Conservation (phyloP, 805 yeast genomes). For the Candida peoriensis region DNA sequence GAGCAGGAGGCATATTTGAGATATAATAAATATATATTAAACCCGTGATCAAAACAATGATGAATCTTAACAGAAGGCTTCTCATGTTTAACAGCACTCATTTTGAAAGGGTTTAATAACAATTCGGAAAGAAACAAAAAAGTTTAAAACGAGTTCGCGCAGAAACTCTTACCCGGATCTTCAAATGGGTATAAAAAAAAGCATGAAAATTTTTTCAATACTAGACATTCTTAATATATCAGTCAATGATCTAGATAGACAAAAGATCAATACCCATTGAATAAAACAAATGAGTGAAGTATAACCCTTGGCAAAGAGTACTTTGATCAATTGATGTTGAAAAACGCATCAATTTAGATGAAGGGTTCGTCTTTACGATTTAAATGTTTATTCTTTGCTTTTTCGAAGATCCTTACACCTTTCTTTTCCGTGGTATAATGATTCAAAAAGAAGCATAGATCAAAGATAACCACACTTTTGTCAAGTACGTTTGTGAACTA, state of each 20-base stretch:
- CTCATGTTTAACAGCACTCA: too few species aligned
- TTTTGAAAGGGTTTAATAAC: too few species aligned
- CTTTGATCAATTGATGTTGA: too few species aligned
- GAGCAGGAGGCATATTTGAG: conserved; percentile 40
- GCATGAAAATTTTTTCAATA: neutral
- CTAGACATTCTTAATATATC: neutral
- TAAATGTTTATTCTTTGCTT: conserved; percentile 25
- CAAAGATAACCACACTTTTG: conserved; percentile 10
- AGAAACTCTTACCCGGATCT: conserved; percentile 1
- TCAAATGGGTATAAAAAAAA: neutral
- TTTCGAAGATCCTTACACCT: conserved; percentile 42
- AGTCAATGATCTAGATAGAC: neutral
- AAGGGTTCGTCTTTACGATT: conserved; percentile 1
- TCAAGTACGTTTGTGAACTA: conserved; percentile 12
- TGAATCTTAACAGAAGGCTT: too few species aligned
- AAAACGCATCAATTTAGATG: too few species aligned
- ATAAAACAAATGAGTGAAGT: neutral
- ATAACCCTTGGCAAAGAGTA: too few species aligned
- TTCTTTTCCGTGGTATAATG: conserved; percentile 32
- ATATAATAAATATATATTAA: too few species aligned
- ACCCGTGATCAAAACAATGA: too few species aligned
- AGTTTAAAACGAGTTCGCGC: neutral
- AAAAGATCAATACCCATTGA: neutral
- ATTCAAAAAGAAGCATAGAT: conserved; percentile 44
- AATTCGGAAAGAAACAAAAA: neutral